Evolutionary conservation across 352 stramenopile species (phyloP).

Genomic region (Phytophthora sojae): DNA sequence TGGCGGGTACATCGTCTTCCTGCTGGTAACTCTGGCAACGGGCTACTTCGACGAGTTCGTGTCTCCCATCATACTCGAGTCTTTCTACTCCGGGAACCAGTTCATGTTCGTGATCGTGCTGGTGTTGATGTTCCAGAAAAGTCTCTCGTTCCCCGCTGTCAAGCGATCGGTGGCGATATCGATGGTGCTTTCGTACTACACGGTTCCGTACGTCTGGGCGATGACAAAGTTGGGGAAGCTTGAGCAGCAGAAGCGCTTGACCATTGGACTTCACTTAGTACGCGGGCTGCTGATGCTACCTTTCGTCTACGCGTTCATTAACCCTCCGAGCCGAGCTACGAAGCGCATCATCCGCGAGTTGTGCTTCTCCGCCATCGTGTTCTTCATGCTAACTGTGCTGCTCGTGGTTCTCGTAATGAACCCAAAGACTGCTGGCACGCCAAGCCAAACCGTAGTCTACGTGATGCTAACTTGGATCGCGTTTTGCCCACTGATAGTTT

Average conservation of each 20-base stretch:
- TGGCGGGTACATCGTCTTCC: conserved; percentile 35
- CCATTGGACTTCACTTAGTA: conserved; percentile 20
- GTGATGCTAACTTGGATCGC: conserved; percentile 26
- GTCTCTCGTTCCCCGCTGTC: conserved; percentile 47
- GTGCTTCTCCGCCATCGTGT: conserved; percentile 31
- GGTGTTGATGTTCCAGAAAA: conserved; percentile 59
- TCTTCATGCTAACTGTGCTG: conserved; percentile 23
- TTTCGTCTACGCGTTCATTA: conserved; percentile 47
- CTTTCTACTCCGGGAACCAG: conserved; percentile 40
- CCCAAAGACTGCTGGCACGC: conserved; percentile 12
- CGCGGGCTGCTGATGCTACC: conserved; percentile 28
- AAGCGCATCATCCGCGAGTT: conserved; percentile 44
- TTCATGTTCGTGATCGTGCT: conserved; percentile 50
- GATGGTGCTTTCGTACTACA: conserved; percentile 38
- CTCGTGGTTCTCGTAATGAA: conserved; percentile 37
- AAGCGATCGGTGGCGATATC: conserved; percentile 32
- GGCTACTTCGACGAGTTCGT: conserved; percentile 27
- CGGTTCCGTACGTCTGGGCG: conserved; percentile 32
- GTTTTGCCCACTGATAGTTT: conserved; percentile 48
- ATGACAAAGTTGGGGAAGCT: conserved; percentile 13
- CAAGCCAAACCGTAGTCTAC: conserved; percentile 23
- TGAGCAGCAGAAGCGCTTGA: conserved; percentile 19
- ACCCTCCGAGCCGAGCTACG: conserved; percentile 38
- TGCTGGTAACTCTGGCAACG: conserved; percentile 28
- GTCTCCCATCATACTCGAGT: conserved; percentile 32